These are phyloP conservation scores for Capronia epimyces DNA, from an alignment of 2,329 filamentous ascomycete genomes.

Conservation along the genomic window DNA sequence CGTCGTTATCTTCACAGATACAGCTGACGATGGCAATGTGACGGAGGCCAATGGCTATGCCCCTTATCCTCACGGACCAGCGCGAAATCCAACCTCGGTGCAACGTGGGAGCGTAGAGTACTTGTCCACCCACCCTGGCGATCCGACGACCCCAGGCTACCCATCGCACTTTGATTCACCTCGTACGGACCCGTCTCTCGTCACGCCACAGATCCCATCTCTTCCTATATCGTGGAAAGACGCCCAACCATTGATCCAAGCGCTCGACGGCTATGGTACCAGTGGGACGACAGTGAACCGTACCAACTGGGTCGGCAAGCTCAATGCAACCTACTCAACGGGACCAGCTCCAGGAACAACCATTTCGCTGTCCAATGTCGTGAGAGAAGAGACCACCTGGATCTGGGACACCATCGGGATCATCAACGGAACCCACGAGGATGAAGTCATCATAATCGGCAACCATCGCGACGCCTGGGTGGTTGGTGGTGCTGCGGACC, in stretches of 20 bases:
- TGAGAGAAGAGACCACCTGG: constrained; percentile 28
- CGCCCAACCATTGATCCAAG: constrained; percentile 32
- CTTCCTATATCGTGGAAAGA: constrained; percentile 33
- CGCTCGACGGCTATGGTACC: constrained; percentile 34
- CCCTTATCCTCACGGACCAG: constrained; percentile 41
- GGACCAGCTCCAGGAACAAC: constrained; percentile 30
- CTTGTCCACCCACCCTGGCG: constrained; percentile 29
- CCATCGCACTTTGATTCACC: constrained; percentile 31
- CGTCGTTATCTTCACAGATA: constrained; percentile 43
- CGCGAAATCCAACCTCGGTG: constrained; percentile 43
- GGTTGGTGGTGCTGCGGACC: constrained; percentile 49
- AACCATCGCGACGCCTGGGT: constrained; percentile 54
- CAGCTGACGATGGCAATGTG: constrained; percentile 44
- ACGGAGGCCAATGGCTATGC: constrained; percentile 44
- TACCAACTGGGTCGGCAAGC: constrained; percentile 33
- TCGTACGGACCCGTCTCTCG: constrained; percentile 29
- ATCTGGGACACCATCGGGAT: constrained; percentile 32
- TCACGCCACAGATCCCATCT: constrained; percentile 35
- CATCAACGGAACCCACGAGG: constrained; percentile 31
- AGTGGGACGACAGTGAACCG: constrained; percentile 33
- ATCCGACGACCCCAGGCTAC: constrained; percentile 33
- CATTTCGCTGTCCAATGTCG: constrained; percentile 29
- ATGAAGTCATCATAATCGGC: constrained; percentile 46
- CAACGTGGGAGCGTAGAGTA: constrained; percentile 44
- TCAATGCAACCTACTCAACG: constrained; percentile 34